These are phyloP conservation scores for Nannochloropsis oceanica DNA, from an alignment of 108 stramenopile genomes.

Conservation along the genomic window DNA sequence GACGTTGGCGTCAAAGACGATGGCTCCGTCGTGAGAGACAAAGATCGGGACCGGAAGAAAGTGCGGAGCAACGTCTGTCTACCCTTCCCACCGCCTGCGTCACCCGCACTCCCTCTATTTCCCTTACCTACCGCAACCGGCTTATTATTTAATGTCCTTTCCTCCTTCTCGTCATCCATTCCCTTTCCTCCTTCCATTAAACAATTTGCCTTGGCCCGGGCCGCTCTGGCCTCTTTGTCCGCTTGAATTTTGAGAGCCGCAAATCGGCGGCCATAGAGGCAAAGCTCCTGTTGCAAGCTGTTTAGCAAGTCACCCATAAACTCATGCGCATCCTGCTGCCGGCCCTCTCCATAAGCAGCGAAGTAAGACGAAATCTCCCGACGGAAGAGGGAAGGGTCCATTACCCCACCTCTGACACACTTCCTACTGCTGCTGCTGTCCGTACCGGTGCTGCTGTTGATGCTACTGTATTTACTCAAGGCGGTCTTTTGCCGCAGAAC, in stretches of 20 bases:
- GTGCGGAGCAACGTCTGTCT: not conserved
- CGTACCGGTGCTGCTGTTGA: not conserved
- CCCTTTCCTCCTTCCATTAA: not conserved
- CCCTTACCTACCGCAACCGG: not conserved
- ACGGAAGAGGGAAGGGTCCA: not conserved
- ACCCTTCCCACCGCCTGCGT: not conserved
- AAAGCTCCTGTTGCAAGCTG: conserved; percentile 5
- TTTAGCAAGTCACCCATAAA: conserved; percentile 11
- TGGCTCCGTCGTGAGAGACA: not conserved
- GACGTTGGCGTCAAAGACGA: not conserved
- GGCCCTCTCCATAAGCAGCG: not conserved
- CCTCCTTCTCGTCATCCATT: not conserved
- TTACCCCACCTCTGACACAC: not conserved
- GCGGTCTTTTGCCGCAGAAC: not conserved
- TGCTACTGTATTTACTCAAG: not conserved
- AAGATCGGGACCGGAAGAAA: not conserved
- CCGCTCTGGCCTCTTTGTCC: not conserved
- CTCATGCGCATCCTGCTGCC: conserved; percentile 27
- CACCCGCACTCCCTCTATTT: not conserved
- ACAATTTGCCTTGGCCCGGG: not conserved
- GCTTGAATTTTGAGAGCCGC: not conserved
- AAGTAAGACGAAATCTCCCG: not conserved
- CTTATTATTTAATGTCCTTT: not conserved
- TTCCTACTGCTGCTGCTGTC: not conserved
- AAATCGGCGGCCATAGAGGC: not conserved